phyloP scores from a whole-genome alignment of 164 flowering plant genomes.

The Echeveria elegans region DNA sequence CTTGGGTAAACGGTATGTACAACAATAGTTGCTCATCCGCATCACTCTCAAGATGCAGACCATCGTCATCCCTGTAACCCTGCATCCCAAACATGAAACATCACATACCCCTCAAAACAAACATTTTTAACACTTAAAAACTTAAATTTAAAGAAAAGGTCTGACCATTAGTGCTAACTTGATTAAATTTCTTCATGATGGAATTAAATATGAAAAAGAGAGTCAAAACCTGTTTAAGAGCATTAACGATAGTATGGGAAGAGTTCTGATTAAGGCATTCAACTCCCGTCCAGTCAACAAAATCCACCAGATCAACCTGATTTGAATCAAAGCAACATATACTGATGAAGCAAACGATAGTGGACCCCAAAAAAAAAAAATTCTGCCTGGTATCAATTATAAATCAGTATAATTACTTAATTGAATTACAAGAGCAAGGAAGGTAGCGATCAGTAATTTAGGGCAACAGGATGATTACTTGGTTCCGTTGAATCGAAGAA shows the following conservation, averaged over 20 bases:
- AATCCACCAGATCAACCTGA: constrained; percentile 81
- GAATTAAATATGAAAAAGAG: neutral
- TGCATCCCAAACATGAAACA: constrained; percentile 13
- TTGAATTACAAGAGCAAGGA: neutral
- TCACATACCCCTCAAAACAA: no score
- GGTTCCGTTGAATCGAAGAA: constrained; percentile 8
- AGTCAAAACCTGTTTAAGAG: constrained; percentile 69
- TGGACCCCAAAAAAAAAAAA: no score
- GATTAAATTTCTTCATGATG: no score
- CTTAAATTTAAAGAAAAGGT: no score
- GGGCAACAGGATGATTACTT: no score
- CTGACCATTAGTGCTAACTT: no score
- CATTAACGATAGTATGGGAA: constrained; percentile 47
- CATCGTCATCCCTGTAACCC: constrained; percentile 91
- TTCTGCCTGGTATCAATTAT: no score
- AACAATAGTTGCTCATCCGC: constrained; percentile 94
- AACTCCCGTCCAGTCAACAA: constrained; percentile 78
- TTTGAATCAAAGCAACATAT: neutral
- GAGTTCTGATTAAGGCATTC: constrained; percentile 87
- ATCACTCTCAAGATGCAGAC: constrained; percentile 80
- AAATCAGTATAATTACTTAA: neutral
- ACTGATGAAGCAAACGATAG: no score
- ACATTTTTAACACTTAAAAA: no score
- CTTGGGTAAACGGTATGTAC: constrained; percentile 84
- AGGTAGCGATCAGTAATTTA: no score